These are phyloP conservation scores for Perilla frutescens DNA, from an alignment of 257 asterid species.

Conservation along the genomic window DNA sequence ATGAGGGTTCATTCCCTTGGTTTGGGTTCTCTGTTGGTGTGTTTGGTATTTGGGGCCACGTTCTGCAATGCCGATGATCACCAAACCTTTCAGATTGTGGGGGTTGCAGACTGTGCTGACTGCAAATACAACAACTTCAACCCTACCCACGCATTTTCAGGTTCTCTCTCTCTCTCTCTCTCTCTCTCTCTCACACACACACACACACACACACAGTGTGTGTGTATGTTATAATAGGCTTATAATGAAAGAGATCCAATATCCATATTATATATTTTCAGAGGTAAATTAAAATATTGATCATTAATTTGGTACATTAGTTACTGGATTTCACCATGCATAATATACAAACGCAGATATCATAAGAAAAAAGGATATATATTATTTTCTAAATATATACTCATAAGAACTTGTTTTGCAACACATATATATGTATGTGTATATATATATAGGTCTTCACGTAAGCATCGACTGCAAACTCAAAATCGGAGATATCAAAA, in stretches of 20 bases:
- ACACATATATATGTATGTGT: not conserved
- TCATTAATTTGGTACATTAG: too few relatives aligned
- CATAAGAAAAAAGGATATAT: too few relatives aligned
- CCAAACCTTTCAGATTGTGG: conserved; percentile 48
- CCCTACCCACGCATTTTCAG: conserved; percentile 44
- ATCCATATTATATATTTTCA: too few relatives aligned
- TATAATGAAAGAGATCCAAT: too few relatives aligned
- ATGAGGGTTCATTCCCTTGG: conserved; percentile 52
- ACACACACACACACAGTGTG: too few relatives aligned
- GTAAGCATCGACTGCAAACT: conserved; percentile 80
- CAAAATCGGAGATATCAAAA: conserved; percentile 53
- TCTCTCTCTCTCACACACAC: not conserved
- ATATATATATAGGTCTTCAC: conserved; percentile 57
- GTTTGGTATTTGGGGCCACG: conserved; percentile 24
- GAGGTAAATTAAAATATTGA: too few relatives aligned
- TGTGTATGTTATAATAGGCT: too few relatives aligned
- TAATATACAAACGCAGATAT: too few relatives aligned
- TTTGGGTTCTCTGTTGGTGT: conserved; percentile 38
- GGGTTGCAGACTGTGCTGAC: conserved; percentile 53
- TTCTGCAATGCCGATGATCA: conserved; percentile 44
- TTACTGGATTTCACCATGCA: too few relatives aligned
- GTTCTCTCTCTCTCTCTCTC: not conserved
- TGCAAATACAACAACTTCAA: conserved; percentile 50
- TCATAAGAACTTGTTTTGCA: not conserved
- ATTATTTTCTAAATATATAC: too few relatives aligned